A percentile compares a stretch with the other conserved stretches of the same genome.
phyloP scores from a whole-genome alignment of 192 early-diverging fungal species.

The Radiomyces spectabilis region DNA sequence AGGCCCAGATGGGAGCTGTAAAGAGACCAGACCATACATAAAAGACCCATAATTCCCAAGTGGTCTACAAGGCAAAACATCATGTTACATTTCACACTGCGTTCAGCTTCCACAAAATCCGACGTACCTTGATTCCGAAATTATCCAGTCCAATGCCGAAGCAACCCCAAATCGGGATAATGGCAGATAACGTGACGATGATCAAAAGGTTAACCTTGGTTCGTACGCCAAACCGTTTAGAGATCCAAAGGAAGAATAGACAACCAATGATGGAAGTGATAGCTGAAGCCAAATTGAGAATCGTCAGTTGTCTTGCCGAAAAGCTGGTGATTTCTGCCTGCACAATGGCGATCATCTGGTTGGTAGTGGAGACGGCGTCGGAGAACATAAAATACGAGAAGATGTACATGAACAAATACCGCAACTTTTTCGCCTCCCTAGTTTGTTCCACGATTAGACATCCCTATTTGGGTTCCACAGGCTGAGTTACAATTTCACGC shows the following conservation, averaged over 20 bases:
- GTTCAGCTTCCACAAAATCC: too few species aligned
- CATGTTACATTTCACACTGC: too few species aligned
- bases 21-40: conserved; percentile 55
- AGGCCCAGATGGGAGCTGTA: conserved; percentile 47
- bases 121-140: conserved; percentile 45
- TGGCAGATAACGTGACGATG: conserved; percentile 32
- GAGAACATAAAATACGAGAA: conserved; percentile 65
- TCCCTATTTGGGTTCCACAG: too few species aligned
- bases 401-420: conserved; percentile 55
- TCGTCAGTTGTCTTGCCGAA: conserved; percentile 40
- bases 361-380: conserved; percentile 56
- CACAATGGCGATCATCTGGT: conserved; percentile 44
- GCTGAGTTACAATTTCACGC: neutral
- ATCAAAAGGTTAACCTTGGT: conserved; percentile 49
- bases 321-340: conserved; percentile 49
- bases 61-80: conserved; percentile 17
- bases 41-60: conserved; percentile 51
- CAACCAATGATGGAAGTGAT: conserved; percentile 47
- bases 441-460: too few species aligned
- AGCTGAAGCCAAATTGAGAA: conserved; percentile 50
- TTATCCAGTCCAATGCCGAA: conserved; percentile 47
- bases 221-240: conserved; percentile 35
- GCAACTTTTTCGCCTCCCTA: conserved; percentile 36
- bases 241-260: conserved; percentile 43
- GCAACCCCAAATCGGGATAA: conserved; percentile 57